Evolutionary conservation across 768 basidiomycete genomes (phyloP).

Genomic region (Paxillus involutus): DNA sequence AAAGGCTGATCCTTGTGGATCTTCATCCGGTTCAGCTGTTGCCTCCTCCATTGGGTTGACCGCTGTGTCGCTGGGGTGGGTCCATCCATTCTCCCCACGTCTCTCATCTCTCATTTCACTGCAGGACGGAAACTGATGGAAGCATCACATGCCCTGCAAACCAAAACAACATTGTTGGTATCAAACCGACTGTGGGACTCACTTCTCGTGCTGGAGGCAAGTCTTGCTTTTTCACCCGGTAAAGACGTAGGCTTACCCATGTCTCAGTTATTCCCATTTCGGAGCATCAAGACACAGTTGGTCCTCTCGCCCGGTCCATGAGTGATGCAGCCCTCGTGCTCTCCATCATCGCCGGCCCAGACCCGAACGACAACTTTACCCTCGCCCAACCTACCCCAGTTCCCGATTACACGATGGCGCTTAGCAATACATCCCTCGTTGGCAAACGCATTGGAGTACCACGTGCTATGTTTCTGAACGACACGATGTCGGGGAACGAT

Average conservation of each 20-base stretch:
- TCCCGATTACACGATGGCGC: constrained; percentile 56
- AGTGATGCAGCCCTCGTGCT: constrained; percentile 56
- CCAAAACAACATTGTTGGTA: constrained; percentile 55
- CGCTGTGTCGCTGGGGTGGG: constrained; percentile 43
- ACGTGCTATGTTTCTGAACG: constrained; percentile 34
- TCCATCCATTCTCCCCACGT: neutral
- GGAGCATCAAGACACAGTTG: constrained; percentile 56
- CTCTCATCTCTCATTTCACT: neutral
- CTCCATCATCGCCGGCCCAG: constrained; percentile 54
- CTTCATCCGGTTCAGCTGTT: constrained; percentile 59
- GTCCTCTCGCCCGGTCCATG: constrained; percentile 54
- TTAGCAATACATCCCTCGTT: constrained; percentile 45
- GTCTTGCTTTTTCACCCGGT: neutral
- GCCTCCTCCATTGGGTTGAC: constrained; percentile 51
- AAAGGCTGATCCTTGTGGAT: constrained; percentile 54
- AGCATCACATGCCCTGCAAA: constrained; percentile 54
- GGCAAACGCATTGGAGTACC: constrained; percentile 59
- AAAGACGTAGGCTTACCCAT: neutral
- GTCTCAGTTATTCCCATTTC: constrained; percentile 55
- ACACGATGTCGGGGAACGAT: constrained; percentile 25
- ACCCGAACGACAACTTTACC: constrained; percentile 55
- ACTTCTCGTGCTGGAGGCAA: constrained; percentile 60
- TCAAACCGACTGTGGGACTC: constrained; percentile 60
- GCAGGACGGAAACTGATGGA: constrained; percentile 49
- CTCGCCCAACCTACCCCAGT: constrained; percentile 49